Evolutionary conservation across 2,329 filamentous ascomycete species (phyloP).

Genomic region (Penicillium paneum): DNA sequence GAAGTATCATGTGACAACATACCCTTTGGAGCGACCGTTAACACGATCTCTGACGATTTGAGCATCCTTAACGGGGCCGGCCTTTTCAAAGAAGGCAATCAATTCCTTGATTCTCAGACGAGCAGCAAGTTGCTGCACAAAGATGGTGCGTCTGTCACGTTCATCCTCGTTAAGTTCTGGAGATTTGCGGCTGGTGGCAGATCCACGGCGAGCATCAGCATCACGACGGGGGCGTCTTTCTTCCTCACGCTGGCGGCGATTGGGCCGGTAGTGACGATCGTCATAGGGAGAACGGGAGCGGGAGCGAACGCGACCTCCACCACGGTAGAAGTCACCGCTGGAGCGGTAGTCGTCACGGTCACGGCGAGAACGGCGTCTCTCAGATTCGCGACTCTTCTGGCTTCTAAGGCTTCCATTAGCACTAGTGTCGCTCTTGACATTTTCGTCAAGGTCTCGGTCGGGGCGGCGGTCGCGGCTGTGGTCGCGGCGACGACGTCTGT

Average conservation of each 20-base stretch:
- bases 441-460: conserved; percentile 55
- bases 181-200: conserved; percentile 47
- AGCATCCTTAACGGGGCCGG: conserved; percentile 90
- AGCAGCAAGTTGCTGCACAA: conserved; percentile 96
- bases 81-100: conserved; percentile 91
- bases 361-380: conserved; percentile 69
- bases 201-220: conserved; percentile 45
- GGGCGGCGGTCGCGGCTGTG: conserved; percentile 54
- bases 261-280: conserved; percentile 55
- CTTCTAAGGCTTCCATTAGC: conserved; percentile 69
- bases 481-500: conserved; percentile 58
- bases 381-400: conserved; percentile 76
- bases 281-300: conserved; percentile 69
- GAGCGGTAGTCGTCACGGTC: conserved; percentile 55
- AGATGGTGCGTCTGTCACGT: conserved; percentile 92
- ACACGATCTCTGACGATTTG: conserved; percentile 98
- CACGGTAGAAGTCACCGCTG: conserved; percentile 70
- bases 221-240: conserved; percentile 53
- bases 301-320: conserved; percentile 61
- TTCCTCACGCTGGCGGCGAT: conserved; percentile 48
- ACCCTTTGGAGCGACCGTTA: conserved; percentile 97
- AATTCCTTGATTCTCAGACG: conserved; percentile 88
- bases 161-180: conserved; percentile 87
- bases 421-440: conserved; percentile 67
- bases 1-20: conserved; percentile 38